These are phyloP conservation scores for Kazachstania sp. DNA, from an alignment of 1,139 yeast species.

Conservation along the genomic window DNA sequence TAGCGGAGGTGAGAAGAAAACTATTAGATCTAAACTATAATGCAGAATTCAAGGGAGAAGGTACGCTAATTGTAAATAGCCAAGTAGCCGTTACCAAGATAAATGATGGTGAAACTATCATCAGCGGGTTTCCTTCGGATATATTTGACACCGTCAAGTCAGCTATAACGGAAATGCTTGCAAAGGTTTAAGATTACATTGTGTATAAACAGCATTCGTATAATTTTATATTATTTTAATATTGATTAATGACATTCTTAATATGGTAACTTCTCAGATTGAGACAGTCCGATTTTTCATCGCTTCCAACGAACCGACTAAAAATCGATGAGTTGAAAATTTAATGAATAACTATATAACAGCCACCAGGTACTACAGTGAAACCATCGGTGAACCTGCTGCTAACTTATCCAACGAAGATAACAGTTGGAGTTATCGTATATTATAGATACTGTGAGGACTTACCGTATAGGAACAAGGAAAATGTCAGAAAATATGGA, in stretches of 20 bases:
- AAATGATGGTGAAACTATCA: constrained; percentile 69
- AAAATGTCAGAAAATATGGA: neutral
- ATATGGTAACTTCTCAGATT: too few species aligned
- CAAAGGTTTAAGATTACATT: constrained; percentile 36
- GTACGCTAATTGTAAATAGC: constrained; percentile 79
- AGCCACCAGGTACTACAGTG: too few species aligned
- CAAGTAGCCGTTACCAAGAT: constrained; percentile 67
- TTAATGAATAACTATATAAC: too few species aligned
- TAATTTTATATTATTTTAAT: neutral
- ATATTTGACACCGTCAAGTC: constrained; percentile 74
- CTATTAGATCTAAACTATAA: constrained; percentile 50
- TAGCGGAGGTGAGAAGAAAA: constrained; percentile 69
- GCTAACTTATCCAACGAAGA: too few species aligned
- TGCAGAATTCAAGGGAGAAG: constrained; percentile 92
- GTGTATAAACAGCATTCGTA: neutral
- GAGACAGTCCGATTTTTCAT: too few species aligned
- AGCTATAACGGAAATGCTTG: constrained; percentile 70
- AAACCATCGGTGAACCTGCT: too few species aligned
- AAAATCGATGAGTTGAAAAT: too few species aligned
- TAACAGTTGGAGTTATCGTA: too few species aligned
- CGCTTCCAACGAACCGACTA: too few species aligned
- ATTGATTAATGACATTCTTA: neutral
- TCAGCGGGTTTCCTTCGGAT: constrained; percentile 74
- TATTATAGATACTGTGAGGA: too few species aligned
- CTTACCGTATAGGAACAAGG: too few species aligned